Conservation (phyloP, 1,284 basidiomycete genomes). For the Marasmius oreades region DNA sequence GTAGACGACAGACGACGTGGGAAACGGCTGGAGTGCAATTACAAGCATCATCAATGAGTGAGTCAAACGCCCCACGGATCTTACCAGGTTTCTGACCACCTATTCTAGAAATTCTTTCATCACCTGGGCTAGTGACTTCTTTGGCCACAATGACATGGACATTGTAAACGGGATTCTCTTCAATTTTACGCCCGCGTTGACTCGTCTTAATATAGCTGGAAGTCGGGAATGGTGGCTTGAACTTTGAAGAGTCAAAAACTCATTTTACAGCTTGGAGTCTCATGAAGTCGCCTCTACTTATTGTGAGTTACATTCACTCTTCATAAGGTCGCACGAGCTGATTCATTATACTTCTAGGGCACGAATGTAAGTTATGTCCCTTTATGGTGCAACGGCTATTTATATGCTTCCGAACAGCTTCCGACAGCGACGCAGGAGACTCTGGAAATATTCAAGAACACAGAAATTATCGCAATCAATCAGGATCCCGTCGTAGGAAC, state of each 20-base stretch:
- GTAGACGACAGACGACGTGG: conserved; percentile 28
- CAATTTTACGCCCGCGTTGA: background rate
- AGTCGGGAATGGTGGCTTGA: conserved; percentile 52
- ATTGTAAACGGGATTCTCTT: conserved; percentile 3
- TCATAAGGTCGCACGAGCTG: background rate
- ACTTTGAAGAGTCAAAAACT: conserved; percentile 56
- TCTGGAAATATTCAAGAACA: conserved; percentile 33
- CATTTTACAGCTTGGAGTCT: conserved; percentile 67
- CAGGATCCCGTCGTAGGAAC: conserved; percentile 40
- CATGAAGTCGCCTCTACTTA: conserved; percentile 55
- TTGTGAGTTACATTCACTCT: conserved; percentile 22
- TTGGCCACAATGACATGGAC: conserved; percentile 31
- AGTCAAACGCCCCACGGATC: conserved; percentile 6
- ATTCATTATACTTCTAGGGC: conserved; percentile 18
- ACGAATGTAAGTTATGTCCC: conserved; percentile 24
- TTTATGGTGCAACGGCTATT: background rate
- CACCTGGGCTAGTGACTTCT: conserved; percentile 55
- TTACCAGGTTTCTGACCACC: background rate
- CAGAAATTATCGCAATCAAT: conserved; percentile 42
- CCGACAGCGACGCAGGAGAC: conserved; percentile 30
- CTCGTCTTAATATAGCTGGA: background rate
- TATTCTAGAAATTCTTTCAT: conserved; percentile 41
- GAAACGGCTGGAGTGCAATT: conserved; percentile 32
- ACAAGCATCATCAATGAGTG: conserved; percentile 42
- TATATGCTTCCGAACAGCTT: conserved; percentile 24